Percentiles rank a stretch among this genome's conserved stretches.
These are phyloP conservation scores for Auricularia auricula-judae DNA, from an alignment of 768 basidiomycete genomes.

Conservation along the genomic window DNA sequence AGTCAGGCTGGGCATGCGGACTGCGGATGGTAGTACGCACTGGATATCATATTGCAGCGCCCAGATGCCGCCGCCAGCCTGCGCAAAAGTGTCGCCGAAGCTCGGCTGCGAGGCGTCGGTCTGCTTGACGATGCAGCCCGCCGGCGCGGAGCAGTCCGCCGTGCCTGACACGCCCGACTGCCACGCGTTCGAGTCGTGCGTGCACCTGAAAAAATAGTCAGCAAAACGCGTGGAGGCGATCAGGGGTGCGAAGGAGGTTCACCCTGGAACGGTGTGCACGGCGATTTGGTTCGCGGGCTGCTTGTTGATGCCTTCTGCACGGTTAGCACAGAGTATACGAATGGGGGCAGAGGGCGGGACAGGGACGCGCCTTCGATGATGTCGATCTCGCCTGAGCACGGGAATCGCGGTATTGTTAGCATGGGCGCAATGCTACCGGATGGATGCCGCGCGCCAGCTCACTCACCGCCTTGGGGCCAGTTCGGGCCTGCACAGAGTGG, in stretches of 20 bases:
- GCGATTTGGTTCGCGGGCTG: background rate
- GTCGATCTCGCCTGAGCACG: background rate
- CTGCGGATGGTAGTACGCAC: background rate
- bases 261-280: background rate
- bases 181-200: slow-evolving; percentile 7
- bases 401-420: background rate
- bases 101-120: slow-evolving; percentile 27
- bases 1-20: too few relatives aligned
- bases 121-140: slow-evolving; percentile 37
- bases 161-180: slow-evolving; percentile 7
- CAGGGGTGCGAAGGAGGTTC: background rate
- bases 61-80: slow-evolving; percentile 53
- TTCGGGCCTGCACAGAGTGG: background rate
- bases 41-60: slow-evolving; percentile 55
- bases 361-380: background rate
- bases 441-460: background rate
- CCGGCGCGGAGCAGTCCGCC: slow-evolving; percentile 21
- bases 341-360: background rate
- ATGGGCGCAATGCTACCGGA: background rate
- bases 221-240: background rate
- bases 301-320: background rate
- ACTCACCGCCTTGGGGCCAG: background rate
- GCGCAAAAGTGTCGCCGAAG: slow-evolving; percentile 37
- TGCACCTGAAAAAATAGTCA: slow-evolving; percentile 6
- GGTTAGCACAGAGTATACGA: background rate